Conservation (phyloP, 1,139 yeast genomes). For the Hansenula sp. region DNA sequence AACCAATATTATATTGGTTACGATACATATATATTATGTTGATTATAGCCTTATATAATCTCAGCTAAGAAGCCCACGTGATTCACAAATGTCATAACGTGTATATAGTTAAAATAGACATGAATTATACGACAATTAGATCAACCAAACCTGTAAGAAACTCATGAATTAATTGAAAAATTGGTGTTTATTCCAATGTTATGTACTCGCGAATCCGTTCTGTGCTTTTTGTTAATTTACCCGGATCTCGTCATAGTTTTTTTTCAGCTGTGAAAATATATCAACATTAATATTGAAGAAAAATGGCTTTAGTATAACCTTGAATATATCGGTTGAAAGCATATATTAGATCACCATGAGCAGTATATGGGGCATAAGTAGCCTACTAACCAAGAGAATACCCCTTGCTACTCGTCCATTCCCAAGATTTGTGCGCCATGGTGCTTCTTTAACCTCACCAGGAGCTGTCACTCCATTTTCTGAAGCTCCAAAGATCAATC, state of each 20-base stretch:
- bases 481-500: constrained; percentile 41
- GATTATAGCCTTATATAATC: too few species aligned
- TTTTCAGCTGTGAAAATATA: too few species aligned
- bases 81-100: background rate
- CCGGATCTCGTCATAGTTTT: too few species aligned
- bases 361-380: constrained; percentile 9
- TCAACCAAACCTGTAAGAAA: too few species aligned
- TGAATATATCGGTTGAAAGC: background rate
- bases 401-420: constrained; percentile 9
- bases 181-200: too few species aligned
- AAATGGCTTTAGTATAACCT: too few species aligned
- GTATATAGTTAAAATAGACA: background rate
- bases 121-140: background rate
- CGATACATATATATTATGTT: too few species aligned
- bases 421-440: constrained; percentile 23
- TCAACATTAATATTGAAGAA: too few species aligned
- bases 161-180: too few species aligned
- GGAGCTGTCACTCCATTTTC: constrained; percentile 49
- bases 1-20: too few species aligned
- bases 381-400: background rate
- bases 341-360: constrained; percentile 8
- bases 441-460: constrained; percentile 49
- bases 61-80: background rate
- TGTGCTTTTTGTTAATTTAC: too few species aligned
- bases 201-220: too few species aligned